Base-by-base conservation (phyloP, 345 rosid species). In the Leavenworthia alabamica region DNA sequence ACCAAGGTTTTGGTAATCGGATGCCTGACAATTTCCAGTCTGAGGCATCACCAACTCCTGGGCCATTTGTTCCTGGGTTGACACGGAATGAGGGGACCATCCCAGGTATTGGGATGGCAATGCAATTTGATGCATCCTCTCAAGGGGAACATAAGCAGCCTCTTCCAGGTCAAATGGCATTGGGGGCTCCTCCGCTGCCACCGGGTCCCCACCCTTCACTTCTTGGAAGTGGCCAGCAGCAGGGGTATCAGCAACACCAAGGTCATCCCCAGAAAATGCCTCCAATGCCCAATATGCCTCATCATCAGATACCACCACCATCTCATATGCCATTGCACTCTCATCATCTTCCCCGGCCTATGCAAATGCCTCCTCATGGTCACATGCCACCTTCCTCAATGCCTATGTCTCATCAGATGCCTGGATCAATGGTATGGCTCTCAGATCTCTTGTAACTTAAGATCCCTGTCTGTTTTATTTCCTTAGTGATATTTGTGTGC, bases 141-240 rank as follows among this genome's bases (percentile, higher is more conserved):
- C 98, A 83, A 64, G 99, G 97, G 63, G 99, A 87, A 33, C 94
- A 82, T 77, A 85, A 78, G 68, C 97, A 83, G 66, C 66, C 79
- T 60, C 82, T 74, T 76, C 79, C 83, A 14, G 78, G 78, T 49
- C 75, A 91, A 10, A 75, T 83, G 81, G 79, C 90, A 52, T 55
- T 77, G 56, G 91, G 96, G 53, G 89, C 84, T 32, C 99, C 97
- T 59, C 99, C 99, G 59, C 83, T 93, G 9, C 97, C 99, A 62
- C 95, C 92, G 40, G 97, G 96, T 59, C 99, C 99, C 42, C 99
- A 89, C 77, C 99, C 97, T 33, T 93, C 99, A 12, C 90, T 89
- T 68, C 83, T 82, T 53, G 75, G 82, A 41, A 72, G 64, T 66
- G 77, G 79, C 79, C 99, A 82, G 77, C 96, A 82, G 74, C 95